Base-by-base conservation (phyloP, 2,329 filamentous ascomycete genomes). In the Achaetomium macrosporum region DNA sequence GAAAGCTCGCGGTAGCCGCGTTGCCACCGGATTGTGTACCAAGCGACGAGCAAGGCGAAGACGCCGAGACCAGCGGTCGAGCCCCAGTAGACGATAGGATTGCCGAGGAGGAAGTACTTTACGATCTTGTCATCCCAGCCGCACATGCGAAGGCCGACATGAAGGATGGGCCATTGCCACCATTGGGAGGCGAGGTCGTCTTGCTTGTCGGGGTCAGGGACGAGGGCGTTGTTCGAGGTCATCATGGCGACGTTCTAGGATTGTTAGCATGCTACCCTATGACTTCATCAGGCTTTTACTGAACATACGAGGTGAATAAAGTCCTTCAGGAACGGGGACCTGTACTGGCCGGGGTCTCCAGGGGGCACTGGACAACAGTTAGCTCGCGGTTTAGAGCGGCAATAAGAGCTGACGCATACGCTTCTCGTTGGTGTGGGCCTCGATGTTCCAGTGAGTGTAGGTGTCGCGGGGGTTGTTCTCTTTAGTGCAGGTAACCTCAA, bases 401-500 rank as follows among this genome's bases (percentile, higher is more conserved):
- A 30, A 16, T 11, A 10, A 20, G 5, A 19, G 15, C 10, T 8
- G 2, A n/a, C 20, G 52, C 66, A 82, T 79, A 93, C 90, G 81
- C 75, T 86, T 93, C 13, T 96, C 91, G 69, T 99, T 99, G 70
- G 78, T 83, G 72, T 99, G 93, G 51, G 89, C 86, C 75, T 99
- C 93, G 33, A 99, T 86, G 72, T 99, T 99, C 93, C 93, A 99
- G 75, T 97, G 93, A 9, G 93, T 99, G 71, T 95, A 97, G 39
- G 90, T 82, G 69, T 99, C 93, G 50, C 85, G 82, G 7, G 91
- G 90, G 65, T 92, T 93, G 76, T 96, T 96, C 62, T 87, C 82
- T 76, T 95, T 96, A 61, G 86, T 84, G 72, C 93, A 99, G 25
- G 90, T 95, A 35, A 93, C 91, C 74, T 99, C 93, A 60, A 99